Percentiles rank a stretch among this genome's conserved stretches.
phyloP scores from a whole-genome alignment of 352 stramenopile species.

The Phytophthora kernoviae region DNA sequence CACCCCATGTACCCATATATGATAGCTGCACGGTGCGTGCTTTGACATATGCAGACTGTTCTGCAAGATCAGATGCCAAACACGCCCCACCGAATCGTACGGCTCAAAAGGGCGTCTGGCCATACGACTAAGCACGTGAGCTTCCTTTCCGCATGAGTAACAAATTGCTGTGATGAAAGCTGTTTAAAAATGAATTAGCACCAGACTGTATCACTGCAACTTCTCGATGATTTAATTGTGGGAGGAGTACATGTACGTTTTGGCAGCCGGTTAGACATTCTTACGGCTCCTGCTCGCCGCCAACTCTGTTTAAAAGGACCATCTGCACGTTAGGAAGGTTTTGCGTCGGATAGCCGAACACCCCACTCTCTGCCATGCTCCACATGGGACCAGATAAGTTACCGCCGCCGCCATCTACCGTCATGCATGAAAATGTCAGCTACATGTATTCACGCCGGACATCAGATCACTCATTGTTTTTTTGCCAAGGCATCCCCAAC shows the following conservation, averaged over 20 bases:
- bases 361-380: constrained; percentile 11
- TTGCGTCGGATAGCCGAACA: constrained; percentile 8
- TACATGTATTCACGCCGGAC: not conserved
- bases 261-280: too few species aligned
- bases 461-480: constrained; percentile 18
- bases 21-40: too few species aligned
- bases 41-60: too few species aligned
- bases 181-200: too few species aligned
- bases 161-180: too few species aligned
- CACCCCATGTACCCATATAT: too few species aligned
- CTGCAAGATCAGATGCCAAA: constrained; percentile 12
- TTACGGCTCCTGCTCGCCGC: too few species aligned
- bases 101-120: not conserved
- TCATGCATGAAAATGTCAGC: constrained; percentile 1
- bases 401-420: not conserved
- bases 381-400: constrained; percentile 2
- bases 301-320: constrained; percentile 8
- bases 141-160: constrained; percentile 18
- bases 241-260: too few species aligned
- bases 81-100: not conserved
- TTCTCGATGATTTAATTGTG: too few species aligned
- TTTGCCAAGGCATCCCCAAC: constrained; percentile 13
- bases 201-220: too few species aligned
- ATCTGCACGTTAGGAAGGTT: constrained; percentile 11
- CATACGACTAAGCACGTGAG: constrained; percentile 4